phyloP scores from a whole-genome alignment of 306 rosid species.

The Dryas octopetala region DNA sequence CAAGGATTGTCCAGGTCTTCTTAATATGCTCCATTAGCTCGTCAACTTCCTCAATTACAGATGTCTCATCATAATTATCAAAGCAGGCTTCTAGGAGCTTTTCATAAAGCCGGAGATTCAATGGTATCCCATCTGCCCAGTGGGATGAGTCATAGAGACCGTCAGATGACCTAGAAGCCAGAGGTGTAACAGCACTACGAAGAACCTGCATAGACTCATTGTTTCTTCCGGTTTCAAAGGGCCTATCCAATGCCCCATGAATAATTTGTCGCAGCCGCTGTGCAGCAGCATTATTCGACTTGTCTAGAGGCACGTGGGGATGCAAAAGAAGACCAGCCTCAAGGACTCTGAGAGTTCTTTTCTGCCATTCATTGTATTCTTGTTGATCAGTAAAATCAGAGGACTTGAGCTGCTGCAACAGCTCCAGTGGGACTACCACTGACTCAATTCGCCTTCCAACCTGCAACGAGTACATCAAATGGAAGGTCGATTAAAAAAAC shows the following conservation, averaged over 20 bases:
- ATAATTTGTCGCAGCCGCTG: conserved; percentile 77
- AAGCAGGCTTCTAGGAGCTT: conserved; percentile 85
- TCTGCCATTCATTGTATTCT: conserved; percentile 84
- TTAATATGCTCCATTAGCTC: conserved; percentile 95
- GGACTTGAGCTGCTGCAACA: conserved; percentile 88
- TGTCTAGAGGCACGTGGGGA: conserved; percentile 74
- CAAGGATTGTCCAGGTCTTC: conserved; percentile 98
- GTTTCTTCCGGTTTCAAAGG: conserved; percentile 84
- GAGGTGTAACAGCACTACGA: conserved; percentile 82
- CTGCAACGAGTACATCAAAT: conserved; percentile 42
- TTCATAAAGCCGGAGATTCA: conserved; percentile 87
- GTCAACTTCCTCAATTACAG: conserved; percentile 80
- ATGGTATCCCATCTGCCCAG: conserved; percentile 98
- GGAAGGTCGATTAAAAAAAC: not conserved
- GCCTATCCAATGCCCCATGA: conserved; percentile 74
- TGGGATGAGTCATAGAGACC: conserved; percentile 79
- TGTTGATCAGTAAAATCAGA: conserved; percentile 83
- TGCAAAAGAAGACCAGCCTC: conserved; percentile 94
- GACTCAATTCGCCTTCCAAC: conserved; percentile 95
- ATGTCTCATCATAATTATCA: conserved; percentile 71
- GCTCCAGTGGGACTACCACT: conserved; percentile 90
- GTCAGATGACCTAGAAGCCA: conserved; percentile 79
- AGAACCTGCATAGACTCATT: conserved; percentile 94
- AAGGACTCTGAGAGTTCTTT: conserved; percentile 79
- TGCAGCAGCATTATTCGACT: conserved; percentile 64